A percentile compares a stretch with the other conserved stretches of the same genome.
Evolutionary conservation across 2,329 filamentous ascomycete species (phyloP).

Genomic region (Raffaelea arxii): DNA sequence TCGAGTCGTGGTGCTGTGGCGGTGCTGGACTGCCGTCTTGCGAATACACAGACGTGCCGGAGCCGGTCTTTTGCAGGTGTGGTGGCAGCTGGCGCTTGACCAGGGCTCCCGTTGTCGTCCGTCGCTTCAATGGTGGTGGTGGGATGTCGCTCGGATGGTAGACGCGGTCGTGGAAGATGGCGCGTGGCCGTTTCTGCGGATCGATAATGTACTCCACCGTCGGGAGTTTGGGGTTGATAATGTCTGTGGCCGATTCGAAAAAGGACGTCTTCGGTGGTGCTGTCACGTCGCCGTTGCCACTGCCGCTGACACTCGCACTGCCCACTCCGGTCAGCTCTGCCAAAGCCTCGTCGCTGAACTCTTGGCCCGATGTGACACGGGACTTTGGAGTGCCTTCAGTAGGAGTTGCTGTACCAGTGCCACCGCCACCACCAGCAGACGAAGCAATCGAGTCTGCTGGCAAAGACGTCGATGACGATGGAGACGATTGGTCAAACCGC

Average conservation of each 20-base stretch:
- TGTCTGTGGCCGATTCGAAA: conserved; percentile 87
- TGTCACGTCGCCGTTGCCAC: conserved; percentile 37
- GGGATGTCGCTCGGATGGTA: conserved; percentile 94
- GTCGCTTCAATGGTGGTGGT: conserved; percentile 56
- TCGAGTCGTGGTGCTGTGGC: conserved; percentile 35
- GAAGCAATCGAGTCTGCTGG: conserved; percentile 9
- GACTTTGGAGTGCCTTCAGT: too few relatives aligned
- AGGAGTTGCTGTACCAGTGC: not conserved
- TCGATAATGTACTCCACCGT: conserved; percentile 74
- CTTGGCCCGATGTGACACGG: conserved; percentile 40
- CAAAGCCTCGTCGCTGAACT: conserved; percentile 20
- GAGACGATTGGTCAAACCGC: conserved; percentile 26
- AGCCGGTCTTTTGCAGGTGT: conserved; percentile 8
- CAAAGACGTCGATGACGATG: conserved; percentile 17
- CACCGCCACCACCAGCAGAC: not conserved
- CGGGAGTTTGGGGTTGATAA: conserved; percentile 83
- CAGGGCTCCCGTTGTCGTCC: conserved; percentile 21
- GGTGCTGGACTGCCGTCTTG: conserved; percentile 17
- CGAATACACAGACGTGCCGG: conserved; percentile 2
- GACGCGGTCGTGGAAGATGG: conserved; percentile 93
- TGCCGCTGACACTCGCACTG: too few relatives aligned
- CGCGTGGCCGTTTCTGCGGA: conserved; percentile 68
- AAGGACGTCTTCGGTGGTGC: conserved; percentile 86
- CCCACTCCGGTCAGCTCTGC: conserved; percentile 18
- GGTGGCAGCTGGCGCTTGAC: conserved; percentile 17